Base-by-base conservation (phyloP, 1,284 basidiomycete genomes). In the Fomitopsis betulina region DNA sequence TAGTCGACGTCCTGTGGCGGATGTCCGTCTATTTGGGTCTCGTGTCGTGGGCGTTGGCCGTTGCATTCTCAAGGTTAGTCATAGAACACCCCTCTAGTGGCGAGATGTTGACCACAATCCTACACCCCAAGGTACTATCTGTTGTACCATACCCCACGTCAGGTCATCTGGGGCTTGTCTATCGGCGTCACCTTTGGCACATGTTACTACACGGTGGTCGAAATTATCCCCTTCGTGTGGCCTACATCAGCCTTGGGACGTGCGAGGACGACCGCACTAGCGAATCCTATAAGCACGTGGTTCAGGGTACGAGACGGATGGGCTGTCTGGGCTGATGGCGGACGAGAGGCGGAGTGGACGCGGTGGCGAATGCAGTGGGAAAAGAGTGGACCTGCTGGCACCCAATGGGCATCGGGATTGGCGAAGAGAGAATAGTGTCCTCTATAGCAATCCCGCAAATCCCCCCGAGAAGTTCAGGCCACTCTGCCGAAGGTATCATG, bases 251-350 rank as follows among this genome's bases (percentile, higher is more conserved):
- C 76, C 2, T 72, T 86, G 8, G 86, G 86, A 12, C 68, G 69
- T 49, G 58, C 78, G 1, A 83, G 87, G 50, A 65, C 72, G 17
- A 75, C 74, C 38, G 56, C 88, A 23, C 70, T 94, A 23, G 68
- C 69, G 1, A 85, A 89, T 64, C 82, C 85, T 1, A 52, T 92
- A 25, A 79, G 79, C 3, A 75, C 72, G 0, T 93, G 89, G 83
- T 72, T 91, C 35, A 81, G 86, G 38, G 73, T 94, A 35, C 78
- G 89, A 52, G 92, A 94, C 67, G 88, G 90, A 7, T 94, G 92
- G 91, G 79, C 78, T 3, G 77, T 93, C 1, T 94, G 90, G 85
- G 62, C 70, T 42, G 91, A 86, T 70, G 87, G 86, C 25, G 88
- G 89, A 8, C 77, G 79, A 23, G 87, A 89, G 67, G 72, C 67